phyloP scores from a whole-genome alignment of 23 red algal genomes.

The Gracilaria gracilis region DNA sequence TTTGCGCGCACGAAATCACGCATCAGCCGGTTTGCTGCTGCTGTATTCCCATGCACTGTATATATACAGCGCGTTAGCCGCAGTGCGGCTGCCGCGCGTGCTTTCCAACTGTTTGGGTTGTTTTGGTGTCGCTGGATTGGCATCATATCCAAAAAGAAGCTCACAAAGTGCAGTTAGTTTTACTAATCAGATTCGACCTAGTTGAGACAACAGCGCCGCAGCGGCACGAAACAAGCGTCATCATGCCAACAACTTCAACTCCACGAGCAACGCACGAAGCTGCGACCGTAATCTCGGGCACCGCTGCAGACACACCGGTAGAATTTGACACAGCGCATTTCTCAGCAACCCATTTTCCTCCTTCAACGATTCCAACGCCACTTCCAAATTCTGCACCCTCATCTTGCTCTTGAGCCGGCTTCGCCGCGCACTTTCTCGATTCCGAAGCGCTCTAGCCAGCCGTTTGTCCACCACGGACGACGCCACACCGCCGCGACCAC shows the following conservation, averaged over 20 bases:
- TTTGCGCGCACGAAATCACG: too few species aligned
- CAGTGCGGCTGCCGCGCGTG: too few species aligned
- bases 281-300: slow-evolving; percentile 4
- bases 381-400: slow-evolving; percentile 23
- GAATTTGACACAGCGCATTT: neutral
- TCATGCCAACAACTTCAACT: neutral
- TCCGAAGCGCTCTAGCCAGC: neutral
- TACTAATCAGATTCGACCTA: neutral
- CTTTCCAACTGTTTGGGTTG: too few species aligned
- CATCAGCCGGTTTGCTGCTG: too few species aligned
- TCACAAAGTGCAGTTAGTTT: neutral
- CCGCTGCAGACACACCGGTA: neutral
- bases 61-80: too few species aligned
- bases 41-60: too few species aligned
- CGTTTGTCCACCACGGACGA: neutral
- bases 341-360: neutral
- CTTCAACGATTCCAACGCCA: neutral
- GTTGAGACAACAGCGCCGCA: too few species aligned
- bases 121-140: neutral
- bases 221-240: neutral
- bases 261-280: slow-evolving; percentile 3
- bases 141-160: neutral
- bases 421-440: slow-evolving; percentile 16
- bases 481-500: neutral
- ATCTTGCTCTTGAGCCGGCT: neutral